phyloP scores from a whole-genome alignment of 108 stramenopile species.

The Cyclotella kingstonii region DNA sequence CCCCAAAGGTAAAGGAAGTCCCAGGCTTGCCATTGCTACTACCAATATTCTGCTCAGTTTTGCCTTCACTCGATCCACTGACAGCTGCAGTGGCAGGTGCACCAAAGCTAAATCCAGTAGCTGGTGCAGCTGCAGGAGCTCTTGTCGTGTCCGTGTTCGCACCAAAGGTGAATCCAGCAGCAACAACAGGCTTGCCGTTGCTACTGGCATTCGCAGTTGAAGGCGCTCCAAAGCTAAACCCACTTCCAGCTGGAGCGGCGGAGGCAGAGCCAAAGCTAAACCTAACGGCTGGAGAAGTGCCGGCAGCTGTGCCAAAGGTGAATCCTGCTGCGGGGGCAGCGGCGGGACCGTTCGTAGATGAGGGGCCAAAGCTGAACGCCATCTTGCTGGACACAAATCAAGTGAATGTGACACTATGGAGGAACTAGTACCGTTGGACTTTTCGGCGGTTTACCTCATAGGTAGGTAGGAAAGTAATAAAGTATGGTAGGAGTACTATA shows the following conservation, averaged over 20 bases:
- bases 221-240: slow-evolving; percentile 4
- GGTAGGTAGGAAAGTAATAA: too few relatives aligned
- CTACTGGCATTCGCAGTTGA: not conserved
- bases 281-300: slow-evolving; percentile 24
- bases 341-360: slow-evolving; percentile 13
- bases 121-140: slow-evolving; percentile 29
- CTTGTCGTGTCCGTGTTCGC: slow-evolving; percentile 1
- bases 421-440: too few relatives aligned
- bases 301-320: slow-evolving; percentile 19
- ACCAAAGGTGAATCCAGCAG: slow-evolving; percentile 13
- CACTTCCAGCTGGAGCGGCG: not conserved
- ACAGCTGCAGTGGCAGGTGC: not conserved
- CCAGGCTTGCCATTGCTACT: not conserved
- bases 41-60: not conserved
- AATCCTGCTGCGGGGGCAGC: slow-evolving; percentile 27
- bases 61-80: not conserved
- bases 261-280: slow-evolving; percentile 24
- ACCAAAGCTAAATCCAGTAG: not conserved
- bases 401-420: too few relatives aligned
- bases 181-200: too few relatives aligned
- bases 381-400: too few relatives aligned
- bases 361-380: slow-evolving; percentile 31
- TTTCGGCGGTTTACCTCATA: too few relatives aligned
- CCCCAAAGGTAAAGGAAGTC: not conserved
- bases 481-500: too few relatives aligned